Conservation (phyloP, 2,329 filamentous ascomycete species). For the Huntiella abstrusa region DNA sequence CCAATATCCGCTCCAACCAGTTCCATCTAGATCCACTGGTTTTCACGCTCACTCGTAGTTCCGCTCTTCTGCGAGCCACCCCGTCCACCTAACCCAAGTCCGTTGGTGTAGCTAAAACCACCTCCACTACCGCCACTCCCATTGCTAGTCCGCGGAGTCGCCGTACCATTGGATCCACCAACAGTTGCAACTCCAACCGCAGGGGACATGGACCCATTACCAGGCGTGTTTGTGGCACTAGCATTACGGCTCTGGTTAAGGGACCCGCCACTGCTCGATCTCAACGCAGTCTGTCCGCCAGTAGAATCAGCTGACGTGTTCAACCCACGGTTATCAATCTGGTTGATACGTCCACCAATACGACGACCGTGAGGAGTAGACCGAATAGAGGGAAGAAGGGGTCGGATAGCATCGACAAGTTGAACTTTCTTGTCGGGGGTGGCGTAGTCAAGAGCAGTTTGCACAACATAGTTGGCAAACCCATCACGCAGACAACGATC, state of each 20-base stretch:
- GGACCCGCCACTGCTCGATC: slow-evolving; percentile 11
- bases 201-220: slow-evolving; percentile 7
- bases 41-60: slow-evolving; percentile 15
- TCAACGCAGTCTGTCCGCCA: slow-evolving; percentile 34
- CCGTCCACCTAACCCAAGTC: slow-evolving; percentile 5
- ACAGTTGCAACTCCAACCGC: slow-evolving; percentile 4
- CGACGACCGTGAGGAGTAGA: slow-evolving; percentile 87
- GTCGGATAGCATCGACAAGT: slow-evolving; percentile 69
- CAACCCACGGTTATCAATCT: slow-evolving; percentile 31
- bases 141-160: slow-evolving; percentile 7
- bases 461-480: slow-evolving; percentile 94
- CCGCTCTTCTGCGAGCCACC: background rate
- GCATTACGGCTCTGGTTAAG: slow-evolving; percentile 5
- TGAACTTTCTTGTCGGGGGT: slow-evolving; percentile 53
- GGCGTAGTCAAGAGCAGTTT: slow-evolving; percentile 80
- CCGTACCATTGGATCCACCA: slow-evolving; percentile 6
- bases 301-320: slow-evolving; percentile 35
- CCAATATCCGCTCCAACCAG: slow-evolving; percentile 5
- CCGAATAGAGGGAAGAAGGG: slow-evolving; percentile 66
- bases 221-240: slow-evolving; percentile 4
- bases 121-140: background rate
- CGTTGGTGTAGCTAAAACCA: slow-evolving; percentile 7
- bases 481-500: slow-evolving; percentile 80
- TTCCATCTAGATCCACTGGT: slow-evolving; percentile 22
- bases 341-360: slow-evolving; percentile 71